Evolutionary conservation across 306 rosid genomes (phyloP), one percentile per base, ranked within the genome.

Genomic region (Dryas alaskensis): DNA sequence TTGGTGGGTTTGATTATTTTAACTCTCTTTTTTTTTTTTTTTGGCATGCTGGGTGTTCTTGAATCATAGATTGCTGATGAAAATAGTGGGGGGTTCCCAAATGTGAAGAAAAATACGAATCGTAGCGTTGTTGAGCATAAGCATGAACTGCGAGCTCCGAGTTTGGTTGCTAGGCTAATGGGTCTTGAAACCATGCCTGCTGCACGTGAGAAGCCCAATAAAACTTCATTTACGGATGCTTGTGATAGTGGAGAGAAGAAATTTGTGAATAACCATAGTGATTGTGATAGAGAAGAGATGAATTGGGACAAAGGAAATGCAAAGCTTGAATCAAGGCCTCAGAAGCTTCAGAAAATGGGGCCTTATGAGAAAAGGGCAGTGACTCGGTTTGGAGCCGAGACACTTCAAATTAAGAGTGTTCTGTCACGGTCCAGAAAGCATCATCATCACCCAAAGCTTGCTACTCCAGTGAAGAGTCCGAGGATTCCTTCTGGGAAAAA

Each of bases 81-180:
- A 78, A 93, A 89, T 57, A 74, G 89, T 74, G 98, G 96, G 1
- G 91, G 97, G 57, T 92, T 92, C 52, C 95, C 92, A 10, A 82
- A 80, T 73, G 68, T 67, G 66, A 92, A 80, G 81, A 90, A 83
- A 80, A 79, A 85, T 51, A 85, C 82, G 62, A 80, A 76, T 83
- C 81, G 67, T 51, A 65, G 87, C 60, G 47, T 45, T 27, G 89
- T 73, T 40, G 92, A 77, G 19, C 84, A 70, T 16, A 87, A 76
- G 82, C 77, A 73, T 17, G 98, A 89, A 67, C 84, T 84, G 89
- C 79, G 87, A 72, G 84, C 81, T 46, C 98, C 98, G 0, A 69
- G 96, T 84, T 77, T 93, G 72, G 92, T 93, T 60, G 98, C 97
- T 60, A 81, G 96, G 87, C 87, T 86, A 63, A 93, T 93, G 98